Conservation (phyloP, 108 stramenopile species). For the Cylindrotheca fusiformis region DNA sequence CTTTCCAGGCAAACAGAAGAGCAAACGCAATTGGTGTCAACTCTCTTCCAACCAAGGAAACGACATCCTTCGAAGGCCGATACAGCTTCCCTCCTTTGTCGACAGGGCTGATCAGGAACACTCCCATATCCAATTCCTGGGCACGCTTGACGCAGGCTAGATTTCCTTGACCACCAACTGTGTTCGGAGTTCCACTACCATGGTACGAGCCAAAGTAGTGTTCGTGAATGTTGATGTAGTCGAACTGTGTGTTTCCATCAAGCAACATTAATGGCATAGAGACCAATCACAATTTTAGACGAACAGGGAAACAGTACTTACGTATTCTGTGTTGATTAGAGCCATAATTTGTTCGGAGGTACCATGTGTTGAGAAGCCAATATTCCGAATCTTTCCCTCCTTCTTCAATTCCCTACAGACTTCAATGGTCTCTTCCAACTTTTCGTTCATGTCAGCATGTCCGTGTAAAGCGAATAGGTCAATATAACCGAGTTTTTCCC, state of each 20-base stretch:
- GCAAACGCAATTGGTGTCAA: conserved; percentile 51
- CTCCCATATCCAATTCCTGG: conserved; percentile 80
- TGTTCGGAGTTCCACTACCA: conserved; percentile 56
- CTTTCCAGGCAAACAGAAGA: conserved; percentile 28
- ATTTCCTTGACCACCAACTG: conserved; percentile 55
- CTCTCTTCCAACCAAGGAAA: conserved; percentile 60
- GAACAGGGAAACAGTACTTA: neutral
- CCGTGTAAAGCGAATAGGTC: conserved; percentile 52
- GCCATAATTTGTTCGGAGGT: conserved; percentile 39
- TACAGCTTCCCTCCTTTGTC: conserved; percentile 90
- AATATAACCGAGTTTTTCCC: conserved; percentile 64
- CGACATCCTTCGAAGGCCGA: conserved; percentile 56
- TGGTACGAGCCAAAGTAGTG: conserved; percentile 88
- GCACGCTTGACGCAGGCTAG: conserved; percentile 55
- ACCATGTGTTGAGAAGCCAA: conserved; percentile 91
- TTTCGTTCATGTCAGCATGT: conserved; percentile 26
- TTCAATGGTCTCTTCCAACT: conserved; percentile 53
- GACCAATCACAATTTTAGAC: conserved; percentile 35
- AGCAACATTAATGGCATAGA: too few species aligned
- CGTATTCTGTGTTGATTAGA: conserved; percentile 40
- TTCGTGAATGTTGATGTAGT: conserved; percentile 87
- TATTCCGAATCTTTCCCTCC: conserved; percentile 72
- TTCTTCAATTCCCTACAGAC: conserved; percentile 56
- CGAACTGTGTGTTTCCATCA: too few species aligned
- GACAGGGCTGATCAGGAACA: conserved; percentile 60